Evolutionary conservation across 176 grass and related monocot genomes (phyloP).

Genomic region (Hyparrhenia diplandra): DNA sequence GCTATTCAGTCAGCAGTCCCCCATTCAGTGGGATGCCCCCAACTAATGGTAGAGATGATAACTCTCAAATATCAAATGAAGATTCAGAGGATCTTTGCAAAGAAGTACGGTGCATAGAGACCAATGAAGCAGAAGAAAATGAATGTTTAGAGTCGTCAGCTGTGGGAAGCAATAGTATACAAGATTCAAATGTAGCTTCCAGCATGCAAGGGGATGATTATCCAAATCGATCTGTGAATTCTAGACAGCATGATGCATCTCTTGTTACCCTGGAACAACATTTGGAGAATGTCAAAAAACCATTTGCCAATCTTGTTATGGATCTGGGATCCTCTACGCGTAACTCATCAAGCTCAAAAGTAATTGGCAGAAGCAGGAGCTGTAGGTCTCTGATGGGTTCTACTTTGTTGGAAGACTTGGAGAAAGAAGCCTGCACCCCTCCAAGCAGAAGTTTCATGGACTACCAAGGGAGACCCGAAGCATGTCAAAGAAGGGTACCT

Average conservation of each 20-base stretch:
- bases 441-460: constrained; percentile 68
- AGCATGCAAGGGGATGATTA: constrained; percentile 10
- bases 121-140: constrained; percentile 38
- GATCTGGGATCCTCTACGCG: constrained; percentile 45
- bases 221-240: constrained; percentile 35
- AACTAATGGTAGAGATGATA: constrained; percentile 32
- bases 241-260: constrained; percentile 16
- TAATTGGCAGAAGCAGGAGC: constrained; percentile 75
- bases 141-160: constrained; percentile 33
- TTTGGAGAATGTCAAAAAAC: constrained; percentile 79
- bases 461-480: constrained; percentile 64
- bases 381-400: constrained; percentile 65
- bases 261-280: constrained; percentile 78
- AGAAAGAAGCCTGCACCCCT: constrained; percentile 54
- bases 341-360: constrained; percentile 41
- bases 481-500: constrained; percentile 39
- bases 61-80: constrained; percentile 42
- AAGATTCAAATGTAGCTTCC: constrained; percentile 22
- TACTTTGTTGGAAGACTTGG: constrained; percentile 48
- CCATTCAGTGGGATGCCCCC: constrained; percentile 47
- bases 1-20: constrained; percentile 48
- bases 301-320: constrained; percentile 44
- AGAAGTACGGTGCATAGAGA: constrained; percentile 87
- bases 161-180: constrained; percentile 42
- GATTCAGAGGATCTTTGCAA: constrained; percentile 83